Percentiles rank a stretch among this genome's conserved stretches.
These are phyloP conservation scores for Vigna reflexopilosa DNA, from an alignment of 306 rosid genomes.

Conservation along the genomic window DNA sequence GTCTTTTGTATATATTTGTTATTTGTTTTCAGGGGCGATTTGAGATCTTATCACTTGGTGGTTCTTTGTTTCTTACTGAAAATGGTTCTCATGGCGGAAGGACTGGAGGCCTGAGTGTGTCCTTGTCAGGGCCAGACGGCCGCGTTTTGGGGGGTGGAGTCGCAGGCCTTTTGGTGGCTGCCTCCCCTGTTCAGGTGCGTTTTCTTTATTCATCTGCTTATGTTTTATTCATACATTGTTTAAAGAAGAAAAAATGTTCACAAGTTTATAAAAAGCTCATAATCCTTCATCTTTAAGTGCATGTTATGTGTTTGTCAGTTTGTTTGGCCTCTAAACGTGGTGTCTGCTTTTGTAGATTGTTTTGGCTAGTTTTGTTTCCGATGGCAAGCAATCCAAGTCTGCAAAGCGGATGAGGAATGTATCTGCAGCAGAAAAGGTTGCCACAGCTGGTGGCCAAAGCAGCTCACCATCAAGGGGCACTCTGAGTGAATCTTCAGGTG, in stretches of 20 bases:
- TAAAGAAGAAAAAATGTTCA: neutral
- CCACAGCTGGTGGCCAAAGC: constrained; percentile 57
- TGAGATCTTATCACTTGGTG: constrained; percentile 76
- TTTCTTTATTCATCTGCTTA: neutral
- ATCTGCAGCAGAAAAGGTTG: constrained; percentile 38
- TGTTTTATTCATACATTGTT: neutral
- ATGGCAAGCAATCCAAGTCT: constrained; percentile 54
- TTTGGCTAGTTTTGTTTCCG: constrained; percentile 61
- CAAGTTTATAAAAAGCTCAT: neutral
- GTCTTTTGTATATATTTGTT: constrained; percentile 17
- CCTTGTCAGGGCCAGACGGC: constrained; percentile 78
- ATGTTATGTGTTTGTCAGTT: neutral
- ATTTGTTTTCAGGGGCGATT: constrained; percentile 68
- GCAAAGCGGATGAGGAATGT: constrained; percentile 41
- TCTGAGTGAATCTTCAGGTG: constrained; percentile 60
- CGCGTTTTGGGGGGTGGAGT: constrained; percentile 78
- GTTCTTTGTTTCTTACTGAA: constrained; percentile 64
- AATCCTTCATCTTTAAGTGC: neutral
- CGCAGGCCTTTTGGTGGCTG: constrained; percentile 74
- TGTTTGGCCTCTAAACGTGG: constrained; percentile 4
- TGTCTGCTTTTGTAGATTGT: constrained; percentile 57
- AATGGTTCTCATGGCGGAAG: constrained; percentile 55
- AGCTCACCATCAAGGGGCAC: constrained; percentile 59
- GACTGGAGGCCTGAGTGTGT: constrained; percentile 69
- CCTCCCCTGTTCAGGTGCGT: constrained; percentile 82